Conservation (phyloP, 768 basidiomycete species). For the Kwoniella newhampshirensis region DNA sequence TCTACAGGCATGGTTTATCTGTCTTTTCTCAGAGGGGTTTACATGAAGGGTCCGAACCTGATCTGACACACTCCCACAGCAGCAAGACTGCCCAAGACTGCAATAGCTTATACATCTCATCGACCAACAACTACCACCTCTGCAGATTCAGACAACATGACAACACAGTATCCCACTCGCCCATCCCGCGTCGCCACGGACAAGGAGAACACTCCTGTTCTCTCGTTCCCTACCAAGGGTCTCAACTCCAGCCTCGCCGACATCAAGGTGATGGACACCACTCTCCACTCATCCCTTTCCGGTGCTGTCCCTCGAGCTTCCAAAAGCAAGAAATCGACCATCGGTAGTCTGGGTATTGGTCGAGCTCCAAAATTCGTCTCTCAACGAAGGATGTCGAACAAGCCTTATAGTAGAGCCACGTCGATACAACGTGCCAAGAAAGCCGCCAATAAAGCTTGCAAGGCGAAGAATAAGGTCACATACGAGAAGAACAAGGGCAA, state of each 20-base stretch:
- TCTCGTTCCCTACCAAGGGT: neutral
- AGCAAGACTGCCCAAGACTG: no score
- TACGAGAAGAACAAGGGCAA: neutral
- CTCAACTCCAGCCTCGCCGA: constrained; percentile 10
- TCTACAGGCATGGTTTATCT: no score
- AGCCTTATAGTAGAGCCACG: constrained; percentile 17
- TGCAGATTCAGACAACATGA: constrained; percentile 1
- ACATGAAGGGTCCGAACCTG: no score
- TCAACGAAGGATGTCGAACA: constrained; percentile 3
- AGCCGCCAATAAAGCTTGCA: constrained; percentile 4
- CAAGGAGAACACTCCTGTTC: constrained; percentile 23
- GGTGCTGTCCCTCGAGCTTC: constrained; percentile 8
- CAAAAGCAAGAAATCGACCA: constrained; percentile 4
- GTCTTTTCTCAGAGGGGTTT: no score
- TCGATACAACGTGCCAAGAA: constrained; percentile 21
- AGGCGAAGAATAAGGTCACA: no score
- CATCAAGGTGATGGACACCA: constrained; percentile 20
- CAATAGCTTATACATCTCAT: no score
- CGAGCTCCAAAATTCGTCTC: constrained; percentile 22
- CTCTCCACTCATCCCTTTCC: constrained; percentile 14
- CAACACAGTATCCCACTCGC: constrained; percentile 6
- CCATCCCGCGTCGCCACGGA: constrained; percentile 7
- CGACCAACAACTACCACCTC: neutral
- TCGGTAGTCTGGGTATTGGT: constrained; percentile 16
- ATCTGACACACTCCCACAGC: no score